Base-by-base conservation (phyloP, 371 early-diverging fungal genomes). In the Lichtheimia hyalospora region DNA sequence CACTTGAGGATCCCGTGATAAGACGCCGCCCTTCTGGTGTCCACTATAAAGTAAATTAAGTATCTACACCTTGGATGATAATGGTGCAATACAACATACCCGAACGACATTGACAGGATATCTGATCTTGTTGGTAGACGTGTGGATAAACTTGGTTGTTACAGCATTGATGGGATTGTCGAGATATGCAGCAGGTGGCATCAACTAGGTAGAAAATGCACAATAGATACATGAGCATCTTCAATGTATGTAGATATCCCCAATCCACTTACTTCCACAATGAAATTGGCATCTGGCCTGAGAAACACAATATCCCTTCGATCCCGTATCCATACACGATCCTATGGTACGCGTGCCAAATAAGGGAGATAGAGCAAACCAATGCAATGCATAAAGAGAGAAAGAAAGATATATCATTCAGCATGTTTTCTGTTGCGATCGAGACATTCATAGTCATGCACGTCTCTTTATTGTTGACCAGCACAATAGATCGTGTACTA, bases 11-110 rank as follows among this genome's bases (percentile, higher is more conserved):
- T 0, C 99, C 99, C 3, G 99, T 97, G 28, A 99, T 93, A 16
- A 99, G 77, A 52, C 99, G 90, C 40, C 99, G 85, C 3, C 99
- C 99, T 79, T 99, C 99, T 0, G 99, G 99, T 10, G 96, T 97
- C 97, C 99, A 99, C 88, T 93, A 58, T 4, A 61, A 13, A 25
- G 7, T 57, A 18, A 20, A 48, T 34, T 42, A 52, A 49, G 50
- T 23, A 21, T 2, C n/a, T 46, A 5, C 20, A 46, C 15, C 46
- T 23, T n/a, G 8, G 1, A 23, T 20, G 23, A 49, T 21, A 23
- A 23, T 34, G 2, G 3, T 14, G 23, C 18, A 27, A 21, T 10
- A 28, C 23, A n/a, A 67, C 82, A 64, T 86, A 92, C 95, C 69
- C 89, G 76, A 49, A 98, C 90, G 14, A 92, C 95, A 71, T 99